phyloP scores from a whole-genome alignment of 495 filamentous ascomycete genomes.

The Elasticomyces elasticus region DNA sequence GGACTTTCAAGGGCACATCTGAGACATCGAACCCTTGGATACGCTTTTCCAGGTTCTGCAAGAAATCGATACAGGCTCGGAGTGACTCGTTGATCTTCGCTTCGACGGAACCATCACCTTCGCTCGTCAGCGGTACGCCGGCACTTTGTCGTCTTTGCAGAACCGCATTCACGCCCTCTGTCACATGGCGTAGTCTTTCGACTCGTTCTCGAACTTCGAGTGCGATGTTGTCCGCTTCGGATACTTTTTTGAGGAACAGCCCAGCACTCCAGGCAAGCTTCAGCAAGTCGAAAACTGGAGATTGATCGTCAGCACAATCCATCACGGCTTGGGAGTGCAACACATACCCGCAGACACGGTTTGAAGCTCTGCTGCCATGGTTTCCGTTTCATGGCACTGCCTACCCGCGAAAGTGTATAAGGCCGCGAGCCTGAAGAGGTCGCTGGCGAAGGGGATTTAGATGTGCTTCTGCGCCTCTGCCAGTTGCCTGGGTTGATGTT shows the following conservation, averaged over 20 bases:
- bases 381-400: background rate
- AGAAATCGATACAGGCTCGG: background rate
- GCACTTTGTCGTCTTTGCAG: background rate
- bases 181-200: constrained; percentile 1
- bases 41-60: background rate
- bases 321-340: background rate
- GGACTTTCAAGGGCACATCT: background rate
- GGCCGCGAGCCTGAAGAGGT: background rate
- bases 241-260: constrained; percentile 7
- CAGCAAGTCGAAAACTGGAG: background rate
- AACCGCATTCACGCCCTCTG: constrained; percentile 3
- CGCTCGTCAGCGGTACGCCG: background rate
- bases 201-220: background rate
- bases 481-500: background rate
- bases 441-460: background rate
- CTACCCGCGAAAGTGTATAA: background rate
- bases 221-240: constrained; percentile 10
- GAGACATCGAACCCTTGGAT: constrained; percentile 1
- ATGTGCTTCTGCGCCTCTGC: background rate
- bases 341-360: background rate
- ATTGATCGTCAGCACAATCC: background rate
- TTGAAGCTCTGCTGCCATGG: background rate
- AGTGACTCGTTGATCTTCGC: constrained; percentile 1
- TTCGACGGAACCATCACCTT: background rate
- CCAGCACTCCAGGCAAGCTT: background rate